Base-by-base conservation (phyloP, 2,329 filamentous ascomycete genomes). In the Remersonia thermophila region DNA sequence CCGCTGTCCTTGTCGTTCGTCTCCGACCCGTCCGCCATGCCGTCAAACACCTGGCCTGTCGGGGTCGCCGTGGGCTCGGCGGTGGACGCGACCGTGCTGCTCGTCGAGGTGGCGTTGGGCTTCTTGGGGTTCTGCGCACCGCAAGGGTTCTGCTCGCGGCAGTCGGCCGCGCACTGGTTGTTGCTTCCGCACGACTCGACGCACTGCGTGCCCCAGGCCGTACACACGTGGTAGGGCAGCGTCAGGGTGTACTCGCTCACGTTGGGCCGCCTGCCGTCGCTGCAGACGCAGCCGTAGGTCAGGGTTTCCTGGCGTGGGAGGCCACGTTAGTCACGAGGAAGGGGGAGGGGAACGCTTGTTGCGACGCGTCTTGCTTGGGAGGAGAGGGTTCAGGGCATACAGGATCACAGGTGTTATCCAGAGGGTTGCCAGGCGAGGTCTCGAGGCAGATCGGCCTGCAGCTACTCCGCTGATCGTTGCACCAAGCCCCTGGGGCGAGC, bases 391-490 rank as follows among this genome's bases (percentile, higher is more conserved):
- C 2, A 13, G 15, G 38, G 57, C 66, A 39, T 69, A 80, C 74
- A 33, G 78, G 50, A 53, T 85, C 69, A 55, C 82, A 89, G 7
- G 66, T 65, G 61, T 89, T 87, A 44, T 63, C 57, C 30, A 64
- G 43, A 20, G 69, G 73, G 30, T 61, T 66, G 55, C 69, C 52
- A 46, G 64, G 56, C 51, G 67, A 56, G 11, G 53, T 54, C 47
- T 85, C 77, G 34, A 73, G 59, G 67, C 82, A 87, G 58, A 87
- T 82, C 46, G 77, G 58, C 10, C 80, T 81, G 60, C 82, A 87
- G 36, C 71, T 67, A 48, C 66, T 64, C 46, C 52, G 62, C 59
- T 86, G 74, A 46, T 67, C 65, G 17, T 55, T 41, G 57, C 82
- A 89, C 82, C 82, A 89, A 9, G 53, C 51, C 40, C 66, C 73